Evolutionary conservation across 1,139 yeast species (phyloP).

Genomic region (Torulaspora globosa): DNA sequence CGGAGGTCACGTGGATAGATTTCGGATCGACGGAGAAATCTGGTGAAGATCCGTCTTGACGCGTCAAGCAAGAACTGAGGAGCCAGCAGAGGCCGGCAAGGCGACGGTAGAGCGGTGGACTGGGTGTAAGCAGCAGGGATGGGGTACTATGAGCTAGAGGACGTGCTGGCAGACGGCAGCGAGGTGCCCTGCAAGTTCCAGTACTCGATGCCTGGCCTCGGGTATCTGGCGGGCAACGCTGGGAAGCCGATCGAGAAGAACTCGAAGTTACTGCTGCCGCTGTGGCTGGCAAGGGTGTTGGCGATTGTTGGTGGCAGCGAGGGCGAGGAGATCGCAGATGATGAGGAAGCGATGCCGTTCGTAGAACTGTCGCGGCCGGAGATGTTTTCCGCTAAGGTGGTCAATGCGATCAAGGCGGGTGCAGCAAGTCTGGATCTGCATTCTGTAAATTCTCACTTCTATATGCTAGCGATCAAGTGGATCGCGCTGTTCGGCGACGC

Average conservation of each 20-base stretch:
- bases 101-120: background rate
- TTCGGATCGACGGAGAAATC: constrained; percentile 5
- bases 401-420: constrained; percentile 79
- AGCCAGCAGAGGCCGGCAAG: background rate
- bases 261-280: constrained; percentile 72
- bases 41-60: background rate
- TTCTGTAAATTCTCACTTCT: constrained; percentile 61
- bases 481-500: constrained; percentile 60
- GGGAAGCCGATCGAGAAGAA: constrained; percentile 54
- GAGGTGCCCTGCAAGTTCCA: constrained; percentile 77
- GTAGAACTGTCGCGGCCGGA: constrained; percentile 68
- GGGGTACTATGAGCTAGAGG: constrained; percentile 80
- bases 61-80: background rate
- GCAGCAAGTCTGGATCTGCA: constrained; percentile 66
- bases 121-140: constrained; percentile 17
- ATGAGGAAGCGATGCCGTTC: constrained; percentile 49
- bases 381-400: constrained; percentile 55
- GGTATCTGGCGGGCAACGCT: constrained; percentile 80
- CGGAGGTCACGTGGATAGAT: background rate
- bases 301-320: constrained; percentile 48
- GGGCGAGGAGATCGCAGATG: constrained; percentile 30
- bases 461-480: constrained; percentile 71
- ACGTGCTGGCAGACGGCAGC: constrained; percentile 72
- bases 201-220: constrained; percentile 76
- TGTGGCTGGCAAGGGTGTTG: constrained; percentile 82